Base-by-base conservation (phyloP, 345 rosid genomes). In the Eucalyptus caleyi region DNA sequence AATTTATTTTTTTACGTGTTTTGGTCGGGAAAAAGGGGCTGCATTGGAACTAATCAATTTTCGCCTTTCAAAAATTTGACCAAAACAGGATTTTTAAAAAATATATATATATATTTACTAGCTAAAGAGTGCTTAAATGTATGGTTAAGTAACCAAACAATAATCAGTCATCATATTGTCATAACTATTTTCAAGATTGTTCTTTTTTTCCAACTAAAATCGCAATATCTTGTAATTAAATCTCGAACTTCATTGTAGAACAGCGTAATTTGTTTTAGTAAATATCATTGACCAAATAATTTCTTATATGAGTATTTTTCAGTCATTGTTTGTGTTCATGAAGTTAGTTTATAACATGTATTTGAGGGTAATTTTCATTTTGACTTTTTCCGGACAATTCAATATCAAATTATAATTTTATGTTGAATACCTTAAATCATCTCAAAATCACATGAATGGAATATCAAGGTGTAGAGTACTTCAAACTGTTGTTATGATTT, bases 301-400 rank as follows among this genome's bases (percentile, higher is more conserved):
- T 34, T 69, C 7, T 16, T 18, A 5, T 34, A 18, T 3, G 4
- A 34, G 13, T 5, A 69, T 34, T 18, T 72, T 72, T 9, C 11
- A 0, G 2, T 40, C 14, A 1, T 40, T 6, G 3, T 77, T 24
- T 0, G 1, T 32, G 12, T 69, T 5, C n/a, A 4, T 12, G 26
- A 72, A 23, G 14, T 72, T 11, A 19, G 8, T 37, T 19, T 6
- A 72, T 37, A 11, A 12, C 14, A 5, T 37, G 0, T 34, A 34
- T 72, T 34, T 34, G 82, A 9, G 24, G 4, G 44, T 72, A 19
- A 72, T 72, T 72, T 34, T 72, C 45, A 37, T 37, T 37, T 72
- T 72, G 24, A 5, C 27, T 72, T 37, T 10, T 19, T 1, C 4
- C 0, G 9, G 11, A 11, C 5, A 21, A 40, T 37, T 72, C 2